phyloP scores from a whole-genome alignment of 192 early-diverging fungal species.

The Coemansia sp. region DNA sequence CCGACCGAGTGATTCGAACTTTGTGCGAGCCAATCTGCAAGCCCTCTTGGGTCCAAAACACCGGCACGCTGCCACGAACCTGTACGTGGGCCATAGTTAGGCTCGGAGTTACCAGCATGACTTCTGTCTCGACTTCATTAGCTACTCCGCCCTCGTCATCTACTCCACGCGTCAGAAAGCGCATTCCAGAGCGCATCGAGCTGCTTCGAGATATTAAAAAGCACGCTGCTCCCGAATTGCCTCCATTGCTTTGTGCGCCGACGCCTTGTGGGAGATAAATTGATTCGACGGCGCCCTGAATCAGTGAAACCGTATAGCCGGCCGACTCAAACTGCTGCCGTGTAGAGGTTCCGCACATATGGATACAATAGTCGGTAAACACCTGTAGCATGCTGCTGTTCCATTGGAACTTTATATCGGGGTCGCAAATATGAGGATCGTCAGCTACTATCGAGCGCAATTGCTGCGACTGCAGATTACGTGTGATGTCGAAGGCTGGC shows the following conservation, averaged over 20 bases:
- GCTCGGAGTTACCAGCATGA: slow-evolving; percentile 62
- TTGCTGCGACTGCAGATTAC: slow-evolving; percentile 68
- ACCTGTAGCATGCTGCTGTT: slow-evolving; percentile 81
- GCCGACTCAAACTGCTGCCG: slow-evolving; percentile 68
- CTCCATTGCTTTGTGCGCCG: background rate
- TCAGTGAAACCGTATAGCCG: slow-evolving; percentile 67
- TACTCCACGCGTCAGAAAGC: slow-evolving; percentile 92
- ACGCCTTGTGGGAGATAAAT: slow-evolving; percentile 12
- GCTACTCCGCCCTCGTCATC: slow-evolving; percentile 96
- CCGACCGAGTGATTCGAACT: slow-evolving; percentile 76
- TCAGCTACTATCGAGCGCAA: slow-evolving; percentile 27
- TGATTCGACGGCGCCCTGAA: slow-evolving; percentile 44
- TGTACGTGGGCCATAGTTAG: slow-evolving; percentile 74
- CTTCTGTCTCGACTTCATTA: slow-evolving; percentile 99
- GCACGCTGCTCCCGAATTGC: slow-evolving; percentile 11
- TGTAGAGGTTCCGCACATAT: slow-evolving; percentile 62
- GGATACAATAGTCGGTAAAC: slow-evolving; percentile 73
- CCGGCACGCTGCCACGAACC: slow-evolving; percentile 82
- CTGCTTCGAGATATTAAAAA: slow-evolving; percentile 50
- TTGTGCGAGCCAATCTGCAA: slow-evolving; percentile 81
- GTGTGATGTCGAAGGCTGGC: slow-evolving; percentile 83
- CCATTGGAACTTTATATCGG: slow-evolving; percentile 84
- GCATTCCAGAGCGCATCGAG: slow-evolving; percentile 70
- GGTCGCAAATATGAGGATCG: slow-evolving; percentile 48
- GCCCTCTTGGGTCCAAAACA: slow-evolving; percentile 97